A percentile compares a stretch with the other conserved stretches of the same genome.
These are phyloP conservation scores for Tulasnella sp. DNA, from an alignment of 768 basidiomycete genomes.

Conservation along the genomic window DNA sequence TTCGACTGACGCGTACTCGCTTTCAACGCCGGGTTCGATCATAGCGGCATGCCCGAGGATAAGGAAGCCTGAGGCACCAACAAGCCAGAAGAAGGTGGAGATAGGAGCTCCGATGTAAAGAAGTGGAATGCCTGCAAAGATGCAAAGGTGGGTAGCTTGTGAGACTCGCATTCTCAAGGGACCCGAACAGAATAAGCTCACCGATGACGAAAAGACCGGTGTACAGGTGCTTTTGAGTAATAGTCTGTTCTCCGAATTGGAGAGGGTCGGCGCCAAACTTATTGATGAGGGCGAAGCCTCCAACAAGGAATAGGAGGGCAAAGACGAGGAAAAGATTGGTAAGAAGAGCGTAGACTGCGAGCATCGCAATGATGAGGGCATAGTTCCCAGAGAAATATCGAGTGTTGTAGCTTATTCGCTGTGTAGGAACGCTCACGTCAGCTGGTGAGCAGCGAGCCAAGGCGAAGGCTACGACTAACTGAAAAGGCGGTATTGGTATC, in stretches of 20 bases:
- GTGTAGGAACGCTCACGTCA: conserved; percentile 59
- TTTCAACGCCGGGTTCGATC: conserved; percentile 93
- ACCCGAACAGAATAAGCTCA: conserved; percentile 48
- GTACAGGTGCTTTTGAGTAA: conserved; percentile 90
- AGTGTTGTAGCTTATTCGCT: conserved; percentile 39
- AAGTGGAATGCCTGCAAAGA: conserved; percentile 1
- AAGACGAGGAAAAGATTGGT: conserved; percentile 79
- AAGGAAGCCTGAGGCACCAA: conserved; percentile 78
- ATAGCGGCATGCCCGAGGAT: conserved; percentile 83
- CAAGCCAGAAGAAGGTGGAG: conserved; percentile 86
- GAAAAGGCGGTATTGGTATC: conserved; percentile 42
- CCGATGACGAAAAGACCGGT: conserved; percentile 86
- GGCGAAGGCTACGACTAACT: not conserved
- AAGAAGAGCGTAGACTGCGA: conserved; percentile 82
- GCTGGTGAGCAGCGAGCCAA: not conserved
- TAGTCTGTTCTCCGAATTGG: conserved; percentile 70
- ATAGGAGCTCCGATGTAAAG: conserved; percentile 35
- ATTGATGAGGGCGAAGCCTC: conserved; percentile 87
- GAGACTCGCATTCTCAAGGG: not conserved
- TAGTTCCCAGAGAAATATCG: conserved; percentile 70
- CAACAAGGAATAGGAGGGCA: conserved; percentile 81
- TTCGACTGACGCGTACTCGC: conserved; percentile 81
- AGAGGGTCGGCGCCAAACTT: conserved; percentile 86
- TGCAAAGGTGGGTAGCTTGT: not conserved
- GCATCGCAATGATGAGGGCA: conserved; percentile 64